Base-by-base conservation (phyloP, 2,329 filamentous ascomycete species). In the Plectosphaerella plurivora region DNA sequence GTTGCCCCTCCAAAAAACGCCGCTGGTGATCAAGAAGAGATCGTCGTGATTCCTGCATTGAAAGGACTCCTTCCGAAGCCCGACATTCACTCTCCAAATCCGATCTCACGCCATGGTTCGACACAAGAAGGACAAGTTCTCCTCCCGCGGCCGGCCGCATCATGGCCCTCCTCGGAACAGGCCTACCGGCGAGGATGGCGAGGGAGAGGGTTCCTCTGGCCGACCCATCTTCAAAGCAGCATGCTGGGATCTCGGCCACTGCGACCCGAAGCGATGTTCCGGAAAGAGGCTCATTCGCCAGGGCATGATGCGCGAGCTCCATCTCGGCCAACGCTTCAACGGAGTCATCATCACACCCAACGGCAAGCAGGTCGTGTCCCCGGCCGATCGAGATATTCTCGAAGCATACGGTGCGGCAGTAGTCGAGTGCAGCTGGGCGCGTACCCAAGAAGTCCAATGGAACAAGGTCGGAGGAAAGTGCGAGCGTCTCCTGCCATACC, bases 201-300 rank as follows among this genome's bases (percentile, higher is more conserved):
- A 68, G 57, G 62, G 71, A 51, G 64, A 50, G 45, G 49, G 60
- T 46, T 56, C 63, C 52, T 53, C 62, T 51, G 55, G 63, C 47
- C 81, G 62, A 58, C 84, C 73, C 39, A 65, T 74, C 20, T 97
- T 92, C 81, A 96, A 95, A 73, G 93, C 94, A 47, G 94, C 93
- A 54, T 97, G 93, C 69, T 99, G 94, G 94, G 94, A 99, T 65
- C 79, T 99, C 35, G 93, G 92, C 56, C 94, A 99, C 74, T 99
- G 94, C 76, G 94, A 99, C 65, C 91, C 93, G 9, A 97, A 97
- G 71, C 81, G 93, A 61, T 99, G 94, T 73, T 97, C 92, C 0
- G 94, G 94, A 33, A 99, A 99, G 75, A 86, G 90, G 57, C 81
- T 99, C 35, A 96, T 99, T 82, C 86, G 87, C 58, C 82, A 95